Base-by-base conservation (phyloP, 2,329 filamentous ascomycete genomes). In the Botrytis byssoidea region DNA sequence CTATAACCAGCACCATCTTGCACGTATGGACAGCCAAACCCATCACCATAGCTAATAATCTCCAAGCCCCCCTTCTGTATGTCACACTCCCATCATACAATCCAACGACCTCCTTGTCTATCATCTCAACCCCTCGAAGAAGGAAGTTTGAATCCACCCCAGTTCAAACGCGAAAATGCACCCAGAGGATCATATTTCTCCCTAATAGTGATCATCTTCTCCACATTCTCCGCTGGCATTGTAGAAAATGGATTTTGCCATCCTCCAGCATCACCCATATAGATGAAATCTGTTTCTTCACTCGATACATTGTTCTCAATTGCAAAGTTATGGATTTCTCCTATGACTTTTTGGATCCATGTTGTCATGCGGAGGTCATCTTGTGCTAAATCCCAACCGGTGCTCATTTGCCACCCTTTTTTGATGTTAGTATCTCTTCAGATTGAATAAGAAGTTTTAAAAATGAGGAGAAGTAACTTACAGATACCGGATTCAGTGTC, bases 381-480 rank as follows among this genome's bases (percentile, higher is more conserved):
- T 10, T 79, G 76, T 0, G 78, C 79, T 16, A 80, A 76, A 20
- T 73, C 80, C 83, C 83, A 85, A 0, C 79, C 80, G 0, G 82
- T 84, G 29, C 80, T 79, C 32, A 83, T 74, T 77, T 84, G 83
- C 81, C 81, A 84, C 57, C 80, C 83, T 84, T 40, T 57, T 55
- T 37, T 37, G 4, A 37, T 40, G 35, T 51, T 69, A 40, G 37
- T 57, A n/a, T 5, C 6, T 20, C 20, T 29, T 44, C 6, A 22
- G 4, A n/a, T 44, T 5, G 7, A 12, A 40, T n/a, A 14, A n/a
- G n/a, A 18, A 68, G 3, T 40, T 18, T 25, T n/a, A 10, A 3
- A 42, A 48, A 29, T n/a, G 12, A 40, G 16, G 44, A 69, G 22
- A 8, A n/a, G 12, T 35, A 25, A 20, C 81, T 74, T 77, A 83